phyloP scores from a whole-genome alignment of 148 eudicot genomes.

The Rhododendron ferrugineum region DNA sequence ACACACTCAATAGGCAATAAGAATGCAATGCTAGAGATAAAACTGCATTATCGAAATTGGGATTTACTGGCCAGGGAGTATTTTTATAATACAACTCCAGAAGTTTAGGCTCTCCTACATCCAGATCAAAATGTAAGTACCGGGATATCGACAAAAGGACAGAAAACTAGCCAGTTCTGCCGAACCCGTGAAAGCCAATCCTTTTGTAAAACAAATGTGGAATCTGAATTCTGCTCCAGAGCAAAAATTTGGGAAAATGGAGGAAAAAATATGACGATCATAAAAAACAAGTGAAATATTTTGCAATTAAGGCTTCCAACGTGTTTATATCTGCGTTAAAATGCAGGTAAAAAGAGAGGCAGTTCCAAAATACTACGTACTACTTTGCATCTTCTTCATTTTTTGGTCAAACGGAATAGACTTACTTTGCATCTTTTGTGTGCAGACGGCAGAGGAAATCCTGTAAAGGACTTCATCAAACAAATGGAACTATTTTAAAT shows the following conservation, averaged over 20 bases:
- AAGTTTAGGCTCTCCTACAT: too few species aligned
- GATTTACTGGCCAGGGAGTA: too few species aligned
- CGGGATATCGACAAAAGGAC: background rate
- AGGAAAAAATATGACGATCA: background rate
- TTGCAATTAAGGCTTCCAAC: background rate
- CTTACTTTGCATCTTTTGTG: background rate
- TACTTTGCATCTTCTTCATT: too few species aligned
- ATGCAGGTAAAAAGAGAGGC: background rate
- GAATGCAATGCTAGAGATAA: too few species aligned
- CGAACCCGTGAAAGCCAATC: background rate
- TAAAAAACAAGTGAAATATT: background rate
- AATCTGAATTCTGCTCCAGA: background rate
- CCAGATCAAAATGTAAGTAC: too few species aligned
- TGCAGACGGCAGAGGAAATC: background rate
- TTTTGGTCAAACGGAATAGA: too few species aligned
- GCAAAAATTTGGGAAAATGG: background rate
- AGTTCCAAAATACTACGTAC: background rate
- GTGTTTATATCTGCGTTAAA: background rate
- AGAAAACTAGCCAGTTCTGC: background rate
- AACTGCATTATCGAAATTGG: too few species aligned
- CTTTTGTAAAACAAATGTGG: too few species aligned
- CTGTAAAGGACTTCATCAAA: background rate
- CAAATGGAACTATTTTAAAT: background rate
- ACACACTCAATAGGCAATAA: too few species aligned
- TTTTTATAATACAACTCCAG: too few species aligned